Evolutionary conservation across 176 grass and related monocot genomes (phyloP), one percentile per base, ranked within the genome.

Genomic region (Rhynchospora pubera): DNA sequence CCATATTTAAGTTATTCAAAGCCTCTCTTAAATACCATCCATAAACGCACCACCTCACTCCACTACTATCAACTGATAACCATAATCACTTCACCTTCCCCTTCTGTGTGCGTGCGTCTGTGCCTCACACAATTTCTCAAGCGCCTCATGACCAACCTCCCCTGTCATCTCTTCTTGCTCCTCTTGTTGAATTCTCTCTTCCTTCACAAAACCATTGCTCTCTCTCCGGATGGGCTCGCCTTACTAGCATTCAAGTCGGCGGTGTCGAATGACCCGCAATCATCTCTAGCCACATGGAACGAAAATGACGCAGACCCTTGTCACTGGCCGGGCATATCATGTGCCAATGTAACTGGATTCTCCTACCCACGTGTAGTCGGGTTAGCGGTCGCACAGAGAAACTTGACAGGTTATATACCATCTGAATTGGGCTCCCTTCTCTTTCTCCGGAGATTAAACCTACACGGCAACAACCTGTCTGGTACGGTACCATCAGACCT

Each of bases 401-500:
- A 98, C 85, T 55, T 98, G 50, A 88, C 96, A 6, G 96, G 96
- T 0, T 93, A 94, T 82, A 90, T 98, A 77, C 96, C 96, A 0
- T 93, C 96, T 0, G 92, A 94, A 88, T 83, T 98, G 45, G 96
- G 96, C 8, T 85, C 87, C 5, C 85, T 98, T 24, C 85, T 91
- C 5, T 98, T 98, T 82, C 92, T 98, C 84, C 96, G 96, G 24
- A 87, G 96, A 8, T 89, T 98, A 22, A 98, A 89, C 81, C 89
- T 98, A 7, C 96, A 98, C 15, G 91, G 83, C 7, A 98, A 98
- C 82, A 91, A 89, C 18, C 89, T 98, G 9, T 11, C 85, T 0
- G 87, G 96, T n/a, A 46, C 13, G 69, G 61, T 98, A 53, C 92
- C 96, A 0, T 50, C 87, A 0, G 79, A 84, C 13, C 87, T 98